Evolutionary conservation across 2,329 filamentous ascomycete genomes (phyloP).

Genomic region (Metarhizium anisopliae): DNA sequence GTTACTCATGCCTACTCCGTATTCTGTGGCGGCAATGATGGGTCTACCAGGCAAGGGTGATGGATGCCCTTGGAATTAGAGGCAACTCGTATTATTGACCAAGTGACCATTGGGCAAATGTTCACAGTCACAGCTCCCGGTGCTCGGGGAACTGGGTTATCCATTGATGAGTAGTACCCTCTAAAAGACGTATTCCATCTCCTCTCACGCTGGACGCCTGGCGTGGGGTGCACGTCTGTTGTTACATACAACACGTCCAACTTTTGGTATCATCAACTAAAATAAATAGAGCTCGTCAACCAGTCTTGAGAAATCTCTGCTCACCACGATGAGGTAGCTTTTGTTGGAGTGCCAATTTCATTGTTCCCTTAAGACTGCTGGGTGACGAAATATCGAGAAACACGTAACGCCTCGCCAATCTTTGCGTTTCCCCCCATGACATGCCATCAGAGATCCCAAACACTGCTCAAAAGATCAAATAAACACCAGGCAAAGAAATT

Average conservation of each 20-base stretch:
- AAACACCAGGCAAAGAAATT: constrained; percentile 4
- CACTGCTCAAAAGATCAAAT: not conserved
- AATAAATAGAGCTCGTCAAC: not conserved
- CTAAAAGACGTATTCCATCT: not conserved
- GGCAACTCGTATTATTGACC: no score
- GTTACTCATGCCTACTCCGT: no score
- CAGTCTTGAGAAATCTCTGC: not conserved
- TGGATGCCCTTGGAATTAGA: no score
- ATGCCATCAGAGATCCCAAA: not conserved
- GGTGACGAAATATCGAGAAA: not conserved
- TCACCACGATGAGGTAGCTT: not conserved
- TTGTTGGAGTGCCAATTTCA: not conserved
- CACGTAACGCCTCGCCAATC: not conserved
- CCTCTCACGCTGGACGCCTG: no score
- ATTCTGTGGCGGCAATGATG: no score
- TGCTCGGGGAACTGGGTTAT: not conserved
- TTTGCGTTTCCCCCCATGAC: not conserved
- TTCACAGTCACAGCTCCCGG: no score
- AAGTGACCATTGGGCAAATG: no score
- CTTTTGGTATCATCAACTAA: not conserved
- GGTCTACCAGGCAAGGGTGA: no score
- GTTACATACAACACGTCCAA: not conserved
- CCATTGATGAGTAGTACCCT: not conserved
- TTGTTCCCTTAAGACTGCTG: not conserved
- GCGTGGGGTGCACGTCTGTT: not conserved